A percentile compares a stretch with the other conserved stretches of the same genome.
These are phyloP conservation scores for Periglandula ipomoeae DNA, from an alignment of 2,329 filamentous ascomycete species.

Conservation along the genomic window DNA sequence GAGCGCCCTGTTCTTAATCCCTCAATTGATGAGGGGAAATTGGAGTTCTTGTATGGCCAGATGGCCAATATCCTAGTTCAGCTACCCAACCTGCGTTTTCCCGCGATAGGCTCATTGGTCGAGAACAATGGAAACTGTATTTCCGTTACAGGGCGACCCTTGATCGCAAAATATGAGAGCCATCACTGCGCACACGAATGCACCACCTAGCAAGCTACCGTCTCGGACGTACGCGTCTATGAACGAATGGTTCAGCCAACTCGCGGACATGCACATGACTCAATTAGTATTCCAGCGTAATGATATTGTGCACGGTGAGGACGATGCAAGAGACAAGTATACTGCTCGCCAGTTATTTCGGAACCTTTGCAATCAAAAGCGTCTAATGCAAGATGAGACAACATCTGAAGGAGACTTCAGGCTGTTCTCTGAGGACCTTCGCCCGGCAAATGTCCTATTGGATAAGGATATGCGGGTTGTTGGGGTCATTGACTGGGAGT, in stretches of 20 bases:
- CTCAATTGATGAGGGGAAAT: slow-evolving; percentile 21
- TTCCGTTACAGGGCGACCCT: slow-evolving; percentile 22
- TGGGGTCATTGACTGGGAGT: slow-evolving; percentile 33
- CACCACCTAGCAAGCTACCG: slow-evolving; percentile 16
- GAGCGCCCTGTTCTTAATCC: slow-evolving; percentile 23
- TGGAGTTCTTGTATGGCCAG: slow-evolving; percentile 27
- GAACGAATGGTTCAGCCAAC: slow-evolving; percentile 22
- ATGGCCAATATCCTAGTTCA: slow-evolving; percentile 33
- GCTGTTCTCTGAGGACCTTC: slow-evolving; percentile 18
- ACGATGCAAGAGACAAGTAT: slow-evolving; percentile 23
- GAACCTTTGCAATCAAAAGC: slow-evolving; percentile 14
- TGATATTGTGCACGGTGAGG: slow-evolving; percentile 21
- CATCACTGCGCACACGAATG: slow-evolving; percentile 15
- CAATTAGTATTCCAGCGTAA: slow-evolving; percentile 30
- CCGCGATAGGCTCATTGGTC: slow-evolving; percentile 28
- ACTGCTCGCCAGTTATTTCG: slow-evolving; percentile 25
- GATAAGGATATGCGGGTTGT: slow-evolving; percentile 18
- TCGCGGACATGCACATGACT: slow-evolving; percentile 27
- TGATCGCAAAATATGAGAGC: slow-evolving; percentile 33
- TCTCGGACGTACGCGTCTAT: slow-evolving; percentile 18
- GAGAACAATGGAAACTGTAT: slow-evolving; percentile 17
- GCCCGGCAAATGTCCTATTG: slow-evolving; percentile 24
- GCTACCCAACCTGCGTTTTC: slow-evolving; percentile 24
- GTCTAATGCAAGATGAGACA: slow-evolving; percentile 3
- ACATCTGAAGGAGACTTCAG: slow-evolving; percentile 7